phyloP scores from a whole-genome alignment of 805 yeast species.

The Wickerhamiella azyma region DNA sequence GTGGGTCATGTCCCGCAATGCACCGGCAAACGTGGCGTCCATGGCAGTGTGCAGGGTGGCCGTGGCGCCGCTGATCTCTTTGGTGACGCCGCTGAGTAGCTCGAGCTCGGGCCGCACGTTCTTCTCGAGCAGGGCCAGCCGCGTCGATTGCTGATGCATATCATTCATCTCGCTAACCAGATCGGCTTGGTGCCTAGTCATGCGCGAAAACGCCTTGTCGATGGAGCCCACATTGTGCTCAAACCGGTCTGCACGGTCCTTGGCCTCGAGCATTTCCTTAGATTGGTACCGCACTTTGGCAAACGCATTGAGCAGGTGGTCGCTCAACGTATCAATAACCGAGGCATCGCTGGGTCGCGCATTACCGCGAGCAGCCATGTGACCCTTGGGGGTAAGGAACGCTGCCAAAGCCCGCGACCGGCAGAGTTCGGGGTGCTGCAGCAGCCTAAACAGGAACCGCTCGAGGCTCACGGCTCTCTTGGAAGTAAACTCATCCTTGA shows the following conservation, averaged over 20 bases:
- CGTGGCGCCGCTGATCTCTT: slow-evolving; percentile 31
- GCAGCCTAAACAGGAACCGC: slow-evolving; percentile 58
- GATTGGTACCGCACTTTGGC: slow-evolving; percentile 51
- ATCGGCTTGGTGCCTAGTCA: slow-evolving; percentile 58
- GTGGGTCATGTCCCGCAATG: slow-evolving; percentile 77
- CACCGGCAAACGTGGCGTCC: slow-evolving; percentile 69
- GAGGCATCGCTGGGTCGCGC: slow-evolving; percentile 24
- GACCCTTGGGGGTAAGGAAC: slow-evolving; percentile 43
- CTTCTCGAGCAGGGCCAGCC: slow-evolving; percentile 47
- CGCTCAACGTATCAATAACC: slow-evolving; percentile 71
- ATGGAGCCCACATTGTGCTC: slow-evolving; percentile 71
- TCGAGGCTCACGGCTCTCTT: slow-evolving; percentile 71
- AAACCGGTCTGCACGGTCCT: slow-evolving; percentile 66
- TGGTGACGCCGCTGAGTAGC: slow-evolving; percentile 36
- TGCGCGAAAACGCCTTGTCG: slow-evolving; percentile 63
- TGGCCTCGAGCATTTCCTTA: slow-evolving; percentile 69
- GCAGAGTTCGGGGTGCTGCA: slow-evolving; percentile 59
- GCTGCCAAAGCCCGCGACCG: slow-evolving; percentile 56
- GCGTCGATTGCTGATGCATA: slow-evolving; percentile 55
- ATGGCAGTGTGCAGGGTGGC: slow-evolving; percentile 36
- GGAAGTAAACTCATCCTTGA: slow-evolving; percentile 68
- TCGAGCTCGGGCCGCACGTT: slow-evolving; percentile 27
- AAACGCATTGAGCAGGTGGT: slow-evolving; percentile 86
- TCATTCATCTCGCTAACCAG: slow-evolving; percentile 59
- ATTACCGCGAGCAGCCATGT: background rate